A percentile compares a stretch with the other conserved stretches of the same genome.
Evolutionary conservation across 352 stramenopile species (phyloP).

Genomic region (Elongisporangium anandrum): DNA sequence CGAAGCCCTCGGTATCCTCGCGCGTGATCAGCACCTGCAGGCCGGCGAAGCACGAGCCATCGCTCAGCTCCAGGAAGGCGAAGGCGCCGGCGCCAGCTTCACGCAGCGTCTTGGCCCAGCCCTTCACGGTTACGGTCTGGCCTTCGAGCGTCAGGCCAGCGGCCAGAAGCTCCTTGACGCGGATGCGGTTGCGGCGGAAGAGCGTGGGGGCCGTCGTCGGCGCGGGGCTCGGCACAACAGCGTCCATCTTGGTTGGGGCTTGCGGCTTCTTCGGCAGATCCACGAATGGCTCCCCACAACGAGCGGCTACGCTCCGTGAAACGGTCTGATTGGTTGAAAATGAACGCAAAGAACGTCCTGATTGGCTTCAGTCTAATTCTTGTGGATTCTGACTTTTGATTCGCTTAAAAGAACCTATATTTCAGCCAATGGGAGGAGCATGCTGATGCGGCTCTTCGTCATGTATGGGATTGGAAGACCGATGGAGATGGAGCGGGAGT

Average conservation of each 20-base stretch:
- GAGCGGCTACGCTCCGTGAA: background rate
- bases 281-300: background rate
- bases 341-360: background rate
- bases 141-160: constrained; percentile 62
- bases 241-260: constrained; percentile 24
- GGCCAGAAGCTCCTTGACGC: constrained; percentile 79
- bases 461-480: background rate
- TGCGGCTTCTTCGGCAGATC: background rate
- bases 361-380: background rate
- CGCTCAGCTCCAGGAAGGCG: constrained; percentile 94
- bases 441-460: background rate
- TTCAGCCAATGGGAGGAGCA: background rate
- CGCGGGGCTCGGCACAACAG: constrained; percentile 34
- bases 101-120: constrained; percentile 92
- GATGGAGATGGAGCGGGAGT: constrained; percentile 16
- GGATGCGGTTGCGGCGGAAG: constrained; percentile 79
- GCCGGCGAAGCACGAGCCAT: constrained; percentile 87
- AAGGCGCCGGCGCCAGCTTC: constrained; percentile 88
- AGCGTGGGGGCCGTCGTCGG: constrained; percentile 47
- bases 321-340: background rate
- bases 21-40: constrained; percentile 88
- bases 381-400: background rate
- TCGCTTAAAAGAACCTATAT: background rate
- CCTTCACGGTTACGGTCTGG: constrained; percentile 89
- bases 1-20: constrained; percentile 77